Percentiles rank a stretch among this genome's conserved stretches.
phyloP scores from a whole-genome alignment of 192 early-diverging fungal genomes.

The Backusella sp. region DNA sequence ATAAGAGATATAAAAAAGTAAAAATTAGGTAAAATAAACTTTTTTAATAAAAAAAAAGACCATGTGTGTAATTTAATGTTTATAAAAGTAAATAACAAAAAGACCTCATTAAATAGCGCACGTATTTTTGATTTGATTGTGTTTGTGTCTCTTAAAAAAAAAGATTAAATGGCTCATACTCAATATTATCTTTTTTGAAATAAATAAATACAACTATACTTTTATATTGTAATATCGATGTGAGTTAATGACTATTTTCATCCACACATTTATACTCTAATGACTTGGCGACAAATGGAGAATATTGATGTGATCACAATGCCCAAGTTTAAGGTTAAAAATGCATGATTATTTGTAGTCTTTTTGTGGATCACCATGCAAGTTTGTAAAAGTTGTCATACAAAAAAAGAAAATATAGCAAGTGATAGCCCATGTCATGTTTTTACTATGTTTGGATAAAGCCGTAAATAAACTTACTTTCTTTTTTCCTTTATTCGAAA shows the following conservation, averaged over 20 bases:
- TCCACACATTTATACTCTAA: neutral
- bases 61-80: neutral
- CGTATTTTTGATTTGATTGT: neutral
- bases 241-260: too few relatives aligned
- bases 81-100: neutral
- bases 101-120: neutral
- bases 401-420: neutral
- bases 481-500: too few relatives aligned
- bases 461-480: neutral
- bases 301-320: neutral
- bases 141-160: neutral
- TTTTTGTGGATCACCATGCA: neutral
- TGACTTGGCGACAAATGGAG: neutral
- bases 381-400: too few relatives aligned
- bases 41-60: neutral
- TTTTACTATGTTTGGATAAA: neutral
- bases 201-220: neutral
- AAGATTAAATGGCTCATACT: neutral
- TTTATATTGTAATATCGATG: too few relatives aligned
- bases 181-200: neutral
- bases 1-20: neutral
- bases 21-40: neutral
- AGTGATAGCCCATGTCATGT: neutral
- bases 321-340: neutral
- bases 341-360: neutral